Evolutionary conservation across 345 rosid species (phyloP), one percentile per base, ranked within the genome.

Genomic region (Dovyalis caffra): DNA sequence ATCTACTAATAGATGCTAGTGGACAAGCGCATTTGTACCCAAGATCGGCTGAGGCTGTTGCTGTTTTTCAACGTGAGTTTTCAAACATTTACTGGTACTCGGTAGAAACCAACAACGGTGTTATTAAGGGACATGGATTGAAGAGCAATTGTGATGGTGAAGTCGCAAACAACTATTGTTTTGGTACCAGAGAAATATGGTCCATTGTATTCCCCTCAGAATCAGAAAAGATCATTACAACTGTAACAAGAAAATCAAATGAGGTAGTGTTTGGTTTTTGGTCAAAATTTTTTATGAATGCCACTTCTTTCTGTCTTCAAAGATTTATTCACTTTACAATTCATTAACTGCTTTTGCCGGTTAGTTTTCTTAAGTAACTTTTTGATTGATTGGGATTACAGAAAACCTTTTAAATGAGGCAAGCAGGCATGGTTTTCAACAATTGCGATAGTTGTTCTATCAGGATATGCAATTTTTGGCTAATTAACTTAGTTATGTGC

Each of bases 21-120:
- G 83, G 83, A 67, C 85, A 85, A 37, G 92, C 88, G 61, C 97
- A 93, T 90, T 81, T 96, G 78, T 92, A 93, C 74, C 99, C 99
- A 1, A 88, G 84, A 86, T 85, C 92, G 43, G 72, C 91, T 40
- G 95, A 93, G 80, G 91, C 98, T 81, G 76, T 77, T 60, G 53
- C 79, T 69, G 87, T 92, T 77, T 92, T 96, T 79, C 86, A 83
- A 67, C 83, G 33, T 45, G 97, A 93, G 79, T 78, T 89, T 68
- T 83, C 91, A 69, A 96, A 96, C 76, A 78, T 92, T 66, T 96
- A 90, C 80, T 96, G 97, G 97, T 96, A 91, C 78, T 87, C 97
- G 43, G 90, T 93, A 78, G 93, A 88, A 68, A 90, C 83, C 37
- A 89, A 85, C 60, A 79, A 81, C 40, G 90, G 92, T 70, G 83